phyloP scores from a whole-genome alignment of 768 basidiomycete species.

The Rhizopogon vesiculosus region DNA sequence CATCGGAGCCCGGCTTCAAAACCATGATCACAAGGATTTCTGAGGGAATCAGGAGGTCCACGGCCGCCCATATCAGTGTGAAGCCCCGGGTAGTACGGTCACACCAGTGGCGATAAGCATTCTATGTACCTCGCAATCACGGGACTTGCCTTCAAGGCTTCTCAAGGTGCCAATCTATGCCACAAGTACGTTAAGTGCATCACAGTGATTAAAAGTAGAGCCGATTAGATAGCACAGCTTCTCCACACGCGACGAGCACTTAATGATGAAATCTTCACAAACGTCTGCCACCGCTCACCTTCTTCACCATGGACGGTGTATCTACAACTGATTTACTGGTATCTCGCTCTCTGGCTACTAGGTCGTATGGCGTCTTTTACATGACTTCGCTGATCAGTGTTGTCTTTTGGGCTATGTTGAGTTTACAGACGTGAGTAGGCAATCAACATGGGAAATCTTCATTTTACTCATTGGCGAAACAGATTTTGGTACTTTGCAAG shows the following conservation, averaged over 20 bases:
- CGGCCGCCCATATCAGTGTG: too few species aligned
- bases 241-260: neutral
- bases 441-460: neutral
- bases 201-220: neutral
- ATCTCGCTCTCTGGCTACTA: neutral
- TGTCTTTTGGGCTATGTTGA: neutral
- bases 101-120: too few species aligned
- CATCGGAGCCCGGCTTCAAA: too few species aligned
- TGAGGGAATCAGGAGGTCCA: too few species aligned
- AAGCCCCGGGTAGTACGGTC: too few species aligned
- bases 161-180: too few species aligned
- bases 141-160: too few species aligned
- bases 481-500: neutral
- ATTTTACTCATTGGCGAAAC: neutral
- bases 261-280: neutral
- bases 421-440: neutral
- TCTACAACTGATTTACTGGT: neutral
- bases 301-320: neutral
- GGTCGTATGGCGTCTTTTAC: neutral
- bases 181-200: too few species aligned
- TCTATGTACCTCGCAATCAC: too few species aligned
- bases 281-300: neutral
- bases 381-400: neutral
- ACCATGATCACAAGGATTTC: too few species aligned
- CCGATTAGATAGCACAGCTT: neutral